phyloP scores from a whole-genome alignment of 2,329 filamentous ascomycete genomes.

The Beauveria scarabaeidicola region DNA sequence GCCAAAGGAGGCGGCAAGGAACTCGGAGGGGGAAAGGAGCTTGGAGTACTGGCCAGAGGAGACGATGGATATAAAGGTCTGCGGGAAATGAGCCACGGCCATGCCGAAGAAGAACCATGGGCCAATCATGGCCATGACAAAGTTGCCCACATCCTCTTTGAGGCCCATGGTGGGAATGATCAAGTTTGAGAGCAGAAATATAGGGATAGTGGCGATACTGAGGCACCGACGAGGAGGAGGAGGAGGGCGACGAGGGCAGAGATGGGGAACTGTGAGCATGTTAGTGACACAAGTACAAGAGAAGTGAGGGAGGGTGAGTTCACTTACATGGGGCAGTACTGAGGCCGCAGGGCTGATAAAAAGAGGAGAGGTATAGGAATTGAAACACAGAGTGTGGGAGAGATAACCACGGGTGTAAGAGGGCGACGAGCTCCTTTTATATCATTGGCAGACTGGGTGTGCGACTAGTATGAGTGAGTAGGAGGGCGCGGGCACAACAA shows the following conservation, averaged over 20 bases:
- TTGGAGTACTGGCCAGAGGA: constrained; percentile 23
- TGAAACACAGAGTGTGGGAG: not conserved
- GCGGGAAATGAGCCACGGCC: constrained; percentile 41
- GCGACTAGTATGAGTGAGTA: not conserved
- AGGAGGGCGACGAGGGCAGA: not conserved
- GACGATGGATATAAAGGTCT: constrained; percentile 38
- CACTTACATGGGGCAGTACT: not conserved
- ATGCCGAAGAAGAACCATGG: constrained; percentile 47
- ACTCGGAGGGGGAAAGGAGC: constrained; percentile 32
- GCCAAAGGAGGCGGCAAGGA: constrained; percentile 49
- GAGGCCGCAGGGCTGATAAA: not conserved
- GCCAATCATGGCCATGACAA: constrained; percentile 28
- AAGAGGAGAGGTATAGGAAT: not conserved
- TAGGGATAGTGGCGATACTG: not conserved
- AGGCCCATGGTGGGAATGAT: not conserved
- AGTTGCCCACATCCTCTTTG: not conserved
- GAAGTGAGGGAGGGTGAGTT: not conserved
- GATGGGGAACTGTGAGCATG: not conserved
- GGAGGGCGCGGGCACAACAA: not conserved
- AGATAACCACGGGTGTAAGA: not conserved
- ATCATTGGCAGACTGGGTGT: constrained; percentile 4
- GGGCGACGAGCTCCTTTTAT: constrained; percentile 2
- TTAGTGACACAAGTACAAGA: not conserved
- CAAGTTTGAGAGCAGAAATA: not conserved
- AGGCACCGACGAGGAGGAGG: not conserved